A percentile compares a stretch with the other conserved stretches of the same genome.
Conservation (phyloP, 148 eudicot species). For the Cornus florida region DNA sequence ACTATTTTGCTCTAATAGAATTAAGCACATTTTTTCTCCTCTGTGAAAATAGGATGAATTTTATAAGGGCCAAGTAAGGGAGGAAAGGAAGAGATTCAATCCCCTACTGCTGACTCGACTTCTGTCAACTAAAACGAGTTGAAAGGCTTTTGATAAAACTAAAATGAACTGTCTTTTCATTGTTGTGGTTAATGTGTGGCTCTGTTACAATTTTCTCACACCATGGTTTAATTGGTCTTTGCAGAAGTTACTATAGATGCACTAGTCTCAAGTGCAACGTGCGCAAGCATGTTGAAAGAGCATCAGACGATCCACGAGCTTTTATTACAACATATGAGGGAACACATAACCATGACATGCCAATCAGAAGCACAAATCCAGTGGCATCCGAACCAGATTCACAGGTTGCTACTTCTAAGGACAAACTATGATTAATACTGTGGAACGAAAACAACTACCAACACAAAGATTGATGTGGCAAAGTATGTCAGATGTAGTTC, state of each 20-base stretch:
- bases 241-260: conserved; percentile 57
- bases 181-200: neutral
- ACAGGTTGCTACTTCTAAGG: conserved; percentile 21
- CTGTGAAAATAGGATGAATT: no score
- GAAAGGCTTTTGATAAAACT: no score
- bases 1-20: neutral
- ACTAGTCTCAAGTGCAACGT: conserved; percentile 55
- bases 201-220: neutral
- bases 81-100: no score
- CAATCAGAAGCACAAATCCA: conserved; percentile 22
- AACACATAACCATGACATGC: conserved; percentile 46
- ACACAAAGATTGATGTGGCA: no score
- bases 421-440: neutral
- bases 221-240: neutral
- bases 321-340: conserved; percentile 65
- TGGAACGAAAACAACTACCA: no score
- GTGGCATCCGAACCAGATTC: conserved; percentile 27
- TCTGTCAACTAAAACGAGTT: no score
- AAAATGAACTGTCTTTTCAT: neutral
- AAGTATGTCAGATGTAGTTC: neutral
- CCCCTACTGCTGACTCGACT: no score
- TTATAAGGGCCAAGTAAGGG: no score
- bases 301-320: conserved; percentile 51
- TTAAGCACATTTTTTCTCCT: no score
- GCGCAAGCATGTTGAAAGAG: conserved; percentile 62